Base-by-base conservation (phyloP, 306 rosid genomes). In the Cajanus cajan region DNA sequence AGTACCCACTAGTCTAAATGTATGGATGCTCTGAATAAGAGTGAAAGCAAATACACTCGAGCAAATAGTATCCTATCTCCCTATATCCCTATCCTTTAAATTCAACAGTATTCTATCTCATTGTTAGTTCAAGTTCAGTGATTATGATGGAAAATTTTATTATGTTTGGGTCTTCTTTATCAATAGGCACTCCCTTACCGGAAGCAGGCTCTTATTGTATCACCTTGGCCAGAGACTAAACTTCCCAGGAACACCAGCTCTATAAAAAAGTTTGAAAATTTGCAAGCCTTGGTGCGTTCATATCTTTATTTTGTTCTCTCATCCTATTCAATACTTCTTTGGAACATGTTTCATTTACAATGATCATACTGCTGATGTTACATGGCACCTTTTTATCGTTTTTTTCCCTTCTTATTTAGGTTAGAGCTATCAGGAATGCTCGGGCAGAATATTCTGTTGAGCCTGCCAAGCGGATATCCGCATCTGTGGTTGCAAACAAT, bases 371-470 rank as follows among this genome's bases (percentile, higher is more conserved):
- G 62, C 59, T 6, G 40, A 18, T 68, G 13, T 69, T 57, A 68
- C 34, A 55, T 68, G 61, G 28, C 41, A 48, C 8, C 36, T 37
- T 80, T 51, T 61, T 28, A 45, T 79, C 0, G 2, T 4, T 14
- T 31, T 4, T 47, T 58, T 33, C 39, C 3, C 25, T 61, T 41
- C 19, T 39, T 59, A 18, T 82, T 36, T 83, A 94, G 98, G 92
- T 89, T 68, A 92, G 88, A 86, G 91, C 97, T 8, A 80, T 94
- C 72, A 84, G 98, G 81, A 94, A 94, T 92, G 94, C 92, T 72
- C 88, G 97, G 77, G 96, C 98, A 77, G 98, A 94, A 88, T 92
- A 94, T 85, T 90, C 97, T 69, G 98, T 94, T 87, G 98, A 90
- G 87, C 97, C 97, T 43, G 98, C 85, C 19, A 94, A 89, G 85